Percentiles rank a stretch among this genome's conserved stretches.
phyloP scores from a whole-genome alignment of 2,329 filamentous ascomycete species.

The Cladosporium cucumerinum region DNA sequence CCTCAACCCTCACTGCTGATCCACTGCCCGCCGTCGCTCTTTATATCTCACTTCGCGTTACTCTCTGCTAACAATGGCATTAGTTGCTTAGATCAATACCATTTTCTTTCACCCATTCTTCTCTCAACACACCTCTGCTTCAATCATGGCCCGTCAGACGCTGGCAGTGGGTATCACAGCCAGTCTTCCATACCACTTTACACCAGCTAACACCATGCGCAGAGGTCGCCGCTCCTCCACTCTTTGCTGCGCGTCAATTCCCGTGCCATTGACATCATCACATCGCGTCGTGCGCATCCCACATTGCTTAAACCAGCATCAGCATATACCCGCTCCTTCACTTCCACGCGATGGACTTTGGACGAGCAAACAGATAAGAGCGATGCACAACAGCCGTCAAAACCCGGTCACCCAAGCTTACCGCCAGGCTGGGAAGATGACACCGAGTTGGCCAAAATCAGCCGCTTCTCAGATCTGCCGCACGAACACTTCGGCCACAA shows the following conservation, averaged over 20 bases:
- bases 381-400: not conserved
- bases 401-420: not conserved
- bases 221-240: slow-evolving; percentile 30
- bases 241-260: slow-evolving; percentile 34
- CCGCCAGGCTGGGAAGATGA: slow-evolving; percentile 65
- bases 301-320: slow-evolving; percentile 21
- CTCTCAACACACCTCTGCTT: not conserved
- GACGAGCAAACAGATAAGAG: slow-evolving; percentile 3
- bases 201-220: slow-evolving; percentile 1
- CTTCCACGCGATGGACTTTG: slow-evolving; percentile 19
- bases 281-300: slow-evolving; percentile 34
- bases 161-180: slow-evolving; percentile 27
- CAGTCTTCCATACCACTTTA: not conserved
- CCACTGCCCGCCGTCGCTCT: not conserved
- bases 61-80: not conserved
- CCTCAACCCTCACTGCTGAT: not conserved
- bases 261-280: slow-evolving; percentile 33
- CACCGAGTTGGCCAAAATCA: slow-evolving; percentile 63
- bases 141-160: slow-evolving; percentile 26
- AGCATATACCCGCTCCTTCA: slow-evolving; percentile 20
- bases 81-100: not conserved
- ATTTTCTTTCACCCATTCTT: not conserved
- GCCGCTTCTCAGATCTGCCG: slow-evolving; percentile 71
- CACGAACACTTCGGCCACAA: slow-evolving; percentile 85
- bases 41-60: not conserved